Percentiles rank a stretch among this genome's conserved stretches.
Evolutionary conservation across 108 stramenopile genomes (phyloP).

Genomic region (Nitzschia putrida): DNA sequence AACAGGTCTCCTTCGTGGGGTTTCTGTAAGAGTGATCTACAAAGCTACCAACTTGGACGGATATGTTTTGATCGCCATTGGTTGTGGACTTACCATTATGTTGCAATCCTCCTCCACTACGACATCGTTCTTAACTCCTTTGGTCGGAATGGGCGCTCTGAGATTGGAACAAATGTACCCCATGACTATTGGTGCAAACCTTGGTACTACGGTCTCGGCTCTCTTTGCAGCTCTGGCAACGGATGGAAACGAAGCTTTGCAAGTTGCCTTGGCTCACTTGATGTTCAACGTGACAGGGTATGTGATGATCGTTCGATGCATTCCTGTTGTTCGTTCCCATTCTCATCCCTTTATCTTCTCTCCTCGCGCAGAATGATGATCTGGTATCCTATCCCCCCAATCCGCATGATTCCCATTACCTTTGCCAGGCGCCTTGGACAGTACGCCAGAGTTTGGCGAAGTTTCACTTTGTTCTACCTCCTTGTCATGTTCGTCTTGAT

Average conservation of each 20-base stretch:
- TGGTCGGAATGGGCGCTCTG: constrained; percentile 66
- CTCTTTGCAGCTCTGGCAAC: constrained; percentile 68
- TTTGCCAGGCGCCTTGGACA: constrained; percentile 63
- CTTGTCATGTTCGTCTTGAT: constrained; percentile 64
- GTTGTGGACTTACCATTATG: constrained; percentile 56
- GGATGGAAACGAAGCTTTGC: constrained; percentile 51
- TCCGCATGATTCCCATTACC: constrained; percentile 65
- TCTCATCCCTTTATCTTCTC: no score
- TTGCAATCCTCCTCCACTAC: constrained; percentile 71
- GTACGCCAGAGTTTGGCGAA: constrained; percentile 55
- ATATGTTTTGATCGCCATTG: constrained; percentile 61
- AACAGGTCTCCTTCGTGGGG: constrained; percentile 40
- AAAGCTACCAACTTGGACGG: constrained; percentile 75
- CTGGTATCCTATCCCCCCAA: constrained; percentile 79
- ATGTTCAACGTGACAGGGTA: constrained; percentile 67
- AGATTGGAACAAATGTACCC: constrained; percentile 64
- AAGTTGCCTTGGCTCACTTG: constrained; percentile 71
- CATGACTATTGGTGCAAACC: constrained; percentile 75
- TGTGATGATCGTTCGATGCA: no score
- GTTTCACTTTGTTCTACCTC: constrained; percentile 75
- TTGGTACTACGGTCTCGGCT: constrained; percentile 73
- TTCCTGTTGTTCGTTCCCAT: no score
- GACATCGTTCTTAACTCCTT: constrained; percentile 68
- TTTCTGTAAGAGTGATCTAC: constrained; percentile 57
- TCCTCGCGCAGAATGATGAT: constrained; percentile 54